Base-by-base conservation (phyloP, 306 rosid species). In the Fagus sylvatica region DNA sequence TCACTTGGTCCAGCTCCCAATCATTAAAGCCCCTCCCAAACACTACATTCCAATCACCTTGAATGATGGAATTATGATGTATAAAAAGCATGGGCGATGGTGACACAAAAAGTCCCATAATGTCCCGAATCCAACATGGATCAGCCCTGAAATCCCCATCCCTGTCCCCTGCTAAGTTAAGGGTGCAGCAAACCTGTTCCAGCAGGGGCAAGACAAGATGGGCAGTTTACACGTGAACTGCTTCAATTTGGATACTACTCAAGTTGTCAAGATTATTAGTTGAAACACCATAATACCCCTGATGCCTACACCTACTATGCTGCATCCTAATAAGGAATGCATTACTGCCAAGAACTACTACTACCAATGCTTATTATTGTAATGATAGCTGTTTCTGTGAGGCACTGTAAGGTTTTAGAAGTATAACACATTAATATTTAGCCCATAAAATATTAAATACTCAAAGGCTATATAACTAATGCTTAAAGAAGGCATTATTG, bases 331-430 rank as follows among this genome's bases (percentile, higher is more conserved):
- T 16, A 22, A 22, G n/a, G 57, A 16, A 53, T 12, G 0, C 34
- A 19, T 33, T 56, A 56, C 62, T 22, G 62, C 62, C 19, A 56
- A 19, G 62, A 56, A 56, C 3, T 6, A 22, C 57, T 53, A 56
- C 62, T 6, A 22, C 22, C 13, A 4, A 6, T 51, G 34, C 62
- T 56, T n/a, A 56, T 22, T 56, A 7, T 56, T 56, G 62, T 22
- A 22, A 22, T 56, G 62, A 75, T 17, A 73, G 74, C 34, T 51
- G 54, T 61, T 53, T 72, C 71, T 55, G 74, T 66, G 5, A 67
- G 62, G 59, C 56, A 32, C 7, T 49, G 30, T 53, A 77, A 59
- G 67, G 72, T 69, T 74, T 36, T 54, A 13, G 6, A 33, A 32
- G n/a, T 71, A 33, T 49, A 39, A 17, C 11, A 49, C n/a, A 15